A percentile compares a stretch with the other conserved stretches of the same genome.
phyloP scores from a whole-genome alignment of 2,329 filamentous ascomycete species.

The Stemphylium lycopersici region DNA sequence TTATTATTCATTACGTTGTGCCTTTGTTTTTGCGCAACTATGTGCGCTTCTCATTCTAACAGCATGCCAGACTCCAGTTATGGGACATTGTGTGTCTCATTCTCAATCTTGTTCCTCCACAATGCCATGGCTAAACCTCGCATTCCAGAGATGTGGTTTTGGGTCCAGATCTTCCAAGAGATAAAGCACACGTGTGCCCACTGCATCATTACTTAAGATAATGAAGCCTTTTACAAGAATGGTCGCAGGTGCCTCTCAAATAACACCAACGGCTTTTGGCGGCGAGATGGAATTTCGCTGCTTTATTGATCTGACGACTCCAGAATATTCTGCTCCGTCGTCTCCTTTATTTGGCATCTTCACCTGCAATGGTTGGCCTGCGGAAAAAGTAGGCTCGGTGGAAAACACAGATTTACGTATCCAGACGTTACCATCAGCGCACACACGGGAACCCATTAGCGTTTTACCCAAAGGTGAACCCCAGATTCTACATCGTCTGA shows the following conservation, averaged over 20 bases:
- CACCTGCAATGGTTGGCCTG: neutral
- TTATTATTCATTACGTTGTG: too few relatives aligned
- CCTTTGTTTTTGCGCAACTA: too few relatives aligned
- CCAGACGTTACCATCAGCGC: too few relatives aligned
- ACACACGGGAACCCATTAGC: neutral
- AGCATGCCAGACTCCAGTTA: too few relatives aligned
- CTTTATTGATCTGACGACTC: slow-evolving; percentile 2
- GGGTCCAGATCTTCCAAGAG: neutral
- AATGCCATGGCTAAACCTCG: too few relatives aligned
- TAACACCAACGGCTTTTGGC: neutral
- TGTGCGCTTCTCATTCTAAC: too few relatives aligned
- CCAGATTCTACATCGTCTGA: slow-evolving; percentile 3
- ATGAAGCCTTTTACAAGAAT: neutral
- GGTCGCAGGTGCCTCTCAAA: neutral
- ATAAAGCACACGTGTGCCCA: neutral
- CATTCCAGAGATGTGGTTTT: too few relatives aligned
- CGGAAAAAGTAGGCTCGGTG: too few relatives aligned
- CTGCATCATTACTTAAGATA: neutral
- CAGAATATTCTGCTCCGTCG: neutral
- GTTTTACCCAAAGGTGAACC: neutral
- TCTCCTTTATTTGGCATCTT: neutral
- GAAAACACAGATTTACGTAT: neutral
- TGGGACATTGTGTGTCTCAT: too few relatives aligned
- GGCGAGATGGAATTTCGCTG: neutral
- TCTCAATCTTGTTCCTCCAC: too few relatives aligned